A percentile compares a stretch with the other conserved stretches of the same genome.
Conservation (phyloP, 768 basidiomycete species). For the Lenzites betulinus region DNA sequence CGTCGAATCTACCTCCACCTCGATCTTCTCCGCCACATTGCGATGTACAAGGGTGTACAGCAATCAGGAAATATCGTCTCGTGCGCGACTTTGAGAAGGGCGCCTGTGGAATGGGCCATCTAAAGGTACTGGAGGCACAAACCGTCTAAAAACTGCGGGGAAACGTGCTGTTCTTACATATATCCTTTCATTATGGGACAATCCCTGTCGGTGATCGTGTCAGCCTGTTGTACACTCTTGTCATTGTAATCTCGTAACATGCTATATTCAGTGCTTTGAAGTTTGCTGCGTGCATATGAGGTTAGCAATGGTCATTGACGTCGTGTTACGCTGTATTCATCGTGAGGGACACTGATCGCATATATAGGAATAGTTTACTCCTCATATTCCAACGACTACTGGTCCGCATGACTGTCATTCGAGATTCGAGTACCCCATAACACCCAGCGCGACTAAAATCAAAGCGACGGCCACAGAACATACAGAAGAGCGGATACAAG, state of each 20-base stretch:
- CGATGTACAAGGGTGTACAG: constrained; percentile 58
- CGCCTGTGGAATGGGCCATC: constrained; percentile 68
- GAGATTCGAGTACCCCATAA: background rate
- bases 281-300: background rate
- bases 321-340: background rate
- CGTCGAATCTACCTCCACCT: background rate
- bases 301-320: background rate
- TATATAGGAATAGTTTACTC: constrained; percentile 16
- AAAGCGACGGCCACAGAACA: background rate
- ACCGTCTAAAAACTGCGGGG: constrained; percentile 15
- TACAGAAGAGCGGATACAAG: constrained; percentile 3
- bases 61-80: constrained; percentile 61
- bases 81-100: constrained; percentile 63
- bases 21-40: constrained; percentile 38
- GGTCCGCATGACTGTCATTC: no score
- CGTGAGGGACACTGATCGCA: background rate
- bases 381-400: background rate
- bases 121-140: constrained; percentile 53
- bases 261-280: no score
- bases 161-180: background rate
- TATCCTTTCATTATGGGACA: no score
- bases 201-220: background rate
- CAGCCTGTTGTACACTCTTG: constrained; percentile 1
- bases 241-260: background rate
- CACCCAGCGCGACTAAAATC: background rate